Conservation (phyloP, 768 basidiomycete genomes). For the Pseudohyphozyma bogoriensis region DNA sequence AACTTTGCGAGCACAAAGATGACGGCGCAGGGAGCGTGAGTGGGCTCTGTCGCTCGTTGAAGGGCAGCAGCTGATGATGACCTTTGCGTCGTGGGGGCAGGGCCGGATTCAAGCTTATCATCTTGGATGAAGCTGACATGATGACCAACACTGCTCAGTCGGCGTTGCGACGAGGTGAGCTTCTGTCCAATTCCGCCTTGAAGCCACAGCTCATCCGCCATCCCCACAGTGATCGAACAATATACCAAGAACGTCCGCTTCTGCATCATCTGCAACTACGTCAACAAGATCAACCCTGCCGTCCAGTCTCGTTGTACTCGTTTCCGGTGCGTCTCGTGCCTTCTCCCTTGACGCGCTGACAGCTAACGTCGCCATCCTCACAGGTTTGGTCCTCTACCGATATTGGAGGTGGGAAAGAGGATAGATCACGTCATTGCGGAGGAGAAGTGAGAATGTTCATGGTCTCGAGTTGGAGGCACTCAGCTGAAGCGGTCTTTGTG, state of each 20-base stretch:
- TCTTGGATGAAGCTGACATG: constrained; percentile 99
- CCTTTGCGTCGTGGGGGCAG: constrained; percentile 37
- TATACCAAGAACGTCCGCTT: constrained; percentile 98
- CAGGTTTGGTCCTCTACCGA: constrained; percentile 77
- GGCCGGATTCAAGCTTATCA: constrained; percentile 92
- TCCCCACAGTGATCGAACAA: constrained; percentile 70
- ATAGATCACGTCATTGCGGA: constrained; percentile 65
- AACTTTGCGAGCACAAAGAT: constrained; percentile 95
- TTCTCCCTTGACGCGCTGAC: not conserved
- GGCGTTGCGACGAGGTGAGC: constrained; percentile 66
- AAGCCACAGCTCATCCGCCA: not conserved
- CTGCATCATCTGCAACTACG: constrained; percentile 99
- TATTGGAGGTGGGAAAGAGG: constrained; percentile 72
- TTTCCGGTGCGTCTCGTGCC: constrained; percentile 48
- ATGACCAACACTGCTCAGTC: constrained; percentile 98
- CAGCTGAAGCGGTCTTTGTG: not conserved
- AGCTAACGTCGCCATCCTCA: not conserved
- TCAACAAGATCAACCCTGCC: constrained; percentile 96
- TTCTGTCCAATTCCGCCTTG: too few species aligned
- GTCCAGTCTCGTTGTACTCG: constrained; percentile 97
- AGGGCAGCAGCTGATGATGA: not conserved
- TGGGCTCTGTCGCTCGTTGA: not conserved
- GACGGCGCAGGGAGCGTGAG: constrained; percentile 35
- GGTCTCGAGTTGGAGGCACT: not conserved
- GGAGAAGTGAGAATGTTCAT: constrained; percentile 55